A percentile compares a stretch with the other conserved stretches of the same genome.
phyloP scores from a whole-genome alignment of 129 eudicot species.

The Pulicaria dysenterica region DNA sequence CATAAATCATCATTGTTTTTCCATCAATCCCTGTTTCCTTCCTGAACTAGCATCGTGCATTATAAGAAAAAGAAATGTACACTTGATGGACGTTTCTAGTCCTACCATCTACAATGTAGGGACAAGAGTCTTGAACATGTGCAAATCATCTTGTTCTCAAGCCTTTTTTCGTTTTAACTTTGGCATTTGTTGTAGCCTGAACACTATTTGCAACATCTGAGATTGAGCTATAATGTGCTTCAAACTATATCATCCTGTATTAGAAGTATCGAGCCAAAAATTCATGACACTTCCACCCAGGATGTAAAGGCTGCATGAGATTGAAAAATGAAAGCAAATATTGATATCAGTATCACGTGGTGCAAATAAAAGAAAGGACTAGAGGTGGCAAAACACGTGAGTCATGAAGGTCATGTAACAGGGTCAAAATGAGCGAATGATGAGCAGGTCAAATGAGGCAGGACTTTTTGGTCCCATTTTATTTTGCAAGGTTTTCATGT shows the following conservation, averaged over 20 bases:
- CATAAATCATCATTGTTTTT: neutral
- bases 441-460: neutral
- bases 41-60: constrained; percentile 6
- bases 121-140: constrained; percentile 12
- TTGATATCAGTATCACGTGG: neutral
- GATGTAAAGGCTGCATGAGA: neutral
- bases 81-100: constrained; percentile 14
- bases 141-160: neutral
- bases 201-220: neutral
- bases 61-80: neutral
- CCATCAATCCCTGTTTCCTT: neutral
- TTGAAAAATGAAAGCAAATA: neutral
- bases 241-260: neutral
- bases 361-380: neutral
- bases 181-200: neutral
- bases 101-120: constrained; percentile 16
- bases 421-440: neutral
- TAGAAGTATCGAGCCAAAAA: neutral
- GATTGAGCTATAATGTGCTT: neutral
- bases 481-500: neutral
- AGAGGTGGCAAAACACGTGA: neutral
- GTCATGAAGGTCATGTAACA: neutral
- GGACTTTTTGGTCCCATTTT: neutral
- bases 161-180: neutral
- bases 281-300: neutral